A percentile compares a stretch with the other conserved stretches of the same genome.
Evolutionary conservation across 129 eudicot species (phyloP).

Genomic region (Tanacetum coccineum): DNA sequence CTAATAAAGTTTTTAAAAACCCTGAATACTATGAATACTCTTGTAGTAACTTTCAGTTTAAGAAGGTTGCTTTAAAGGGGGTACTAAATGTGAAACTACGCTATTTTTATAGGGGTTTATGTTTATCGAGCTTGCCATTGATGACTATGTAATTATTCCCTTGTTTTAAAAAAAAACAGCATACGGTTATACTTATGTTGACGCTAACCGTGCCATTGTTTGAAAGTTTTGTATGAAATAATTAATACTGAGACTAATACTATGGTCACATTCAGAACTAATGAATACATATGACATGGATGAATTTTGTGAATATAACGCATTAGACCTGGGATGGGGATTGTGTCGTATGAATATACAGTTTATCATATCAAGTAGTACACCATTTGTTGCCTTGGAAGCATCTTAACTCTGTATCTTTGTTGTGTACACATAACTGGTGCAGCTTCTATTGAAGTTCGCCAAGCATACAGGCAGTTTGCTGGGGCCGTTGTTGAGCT

Average conservation of each 20-base stretch:
- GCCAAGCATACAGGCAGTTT: slow-evolving; percentile 82
- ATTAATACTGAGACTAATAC: too few species aligned
- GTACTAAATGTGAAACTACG: too few species aligned
- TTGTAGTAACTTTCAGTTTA: background rate
- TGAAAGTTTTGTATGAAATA: too few species aligned
- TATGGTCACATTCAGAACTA: too few species aligned
- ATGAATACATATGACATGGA: too few species aligned
- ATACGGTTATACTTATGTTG: too few species aligned
- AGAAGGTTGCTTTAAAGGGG: too few species aligned
- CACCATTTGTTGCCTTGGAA: slow-evolving; percentile 13
- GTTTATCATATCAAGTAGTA: slow-evolving; percentile 4
- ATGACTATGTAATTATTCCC: background rate
- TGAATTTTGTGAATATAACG: too few species aligned
- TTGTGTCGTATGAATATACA: slow-evolving; percentile 1
- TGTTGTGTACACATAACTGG: slow-evolving; percentile 20
- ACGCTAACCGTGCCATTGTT: too few species aligned
- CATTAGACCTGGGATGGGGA: too few species aligned
- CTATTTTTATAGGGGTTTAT: too few species aligned
- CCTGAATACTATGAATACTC: background rate
- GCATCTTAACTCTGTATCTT: background rate
- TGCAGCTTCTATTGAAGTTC: slow-evolving; percentile 74
- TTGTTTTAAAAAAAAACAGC: background rate
- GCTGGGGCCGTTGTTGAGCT: slow-evolving; percentile 76
- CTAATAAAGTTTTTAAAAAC: background rate
- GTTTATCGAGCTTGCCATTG: background rate